These are phyloP conservation scores for Penicillium cinerascens DNA, from an alignment of 495 filamentous ascomycete species.

Conservation along the genomic window DNA sequence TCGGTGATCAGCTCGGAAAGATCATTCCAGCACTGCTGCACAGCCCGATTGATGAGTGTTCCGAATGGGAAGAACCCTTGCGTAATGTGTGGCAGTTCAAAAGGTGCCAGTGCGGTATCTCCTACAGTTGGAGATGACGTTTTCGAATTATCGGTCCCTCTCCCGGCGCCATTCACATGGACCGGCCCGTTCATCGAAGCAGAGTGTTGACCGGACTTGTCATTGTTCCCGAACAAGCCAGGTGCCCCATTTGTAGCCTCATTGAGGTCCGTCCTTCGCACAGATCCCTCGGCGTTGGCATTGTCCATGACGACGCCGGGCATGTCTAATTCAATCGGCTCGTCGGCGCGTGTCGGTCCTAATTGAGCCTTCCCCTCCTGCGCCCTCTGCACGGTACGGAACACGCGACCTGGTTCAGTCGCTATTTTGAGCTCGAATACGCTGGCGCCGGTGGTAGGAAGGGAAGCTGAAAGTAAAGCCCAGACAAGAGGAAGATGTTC, in stretches of 20 bases:
- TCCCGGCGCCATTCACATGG: slow-evolving; percentile 30
- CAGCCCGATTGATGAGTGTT: slow-evolving; percentile 67
- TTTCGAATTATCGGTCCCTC: slow-evolving; percentile 10
- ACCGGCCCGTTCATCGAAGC: slow-evolving; percentile 26
- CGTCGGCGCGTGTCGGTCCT: slow-evolving; percentile 2
- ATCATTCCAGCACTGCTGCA: slow-evolving; percentile 76
- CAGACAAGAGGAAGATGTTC: slow-evolving; percentile 7
- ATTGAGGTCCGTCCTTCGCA: slow-evolving; percentile 20
- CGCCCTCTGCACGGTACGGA: slow-evolving; percentile 30
- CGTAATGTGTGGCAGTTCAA: slow-evolving; percentile 77
- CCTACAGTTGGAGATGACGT: not conserved
- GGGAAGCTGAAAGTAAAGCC: slow-evolving; percentile 24
- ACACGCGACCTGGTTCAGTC: slow-evolving; percentile 18
- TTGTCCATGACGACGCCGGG: slow-evolving; percentile 48
- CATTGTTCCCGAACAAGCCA: slow-evolving; percentile 6
- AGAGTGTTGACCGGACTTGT: slow-evolving; percentile 12
- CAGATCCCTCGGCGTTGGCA: slow-evolving; percentile 30
- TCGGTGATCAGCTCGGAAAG: slow-evolving; percentile 66
- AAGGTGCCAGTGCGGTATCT: slow-evolving; percentile 36
- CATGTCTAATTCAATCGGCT: slow-evolving; percentile 30
- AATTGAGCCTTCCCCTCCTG: slow-evolving; percentile 31
- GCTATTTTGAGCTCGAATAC: slow-evolving; percentile 16
- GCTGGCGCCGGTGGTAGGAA: slow-evolving; percentile 27
- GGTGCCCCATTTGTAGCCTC: slow-evolving; percentile 26
- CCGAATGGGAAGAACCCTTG: slow-evolving; percentile 68